Conservation (phyloP, 139 green algal genomes). For the Chlorella sp. region DNA sequence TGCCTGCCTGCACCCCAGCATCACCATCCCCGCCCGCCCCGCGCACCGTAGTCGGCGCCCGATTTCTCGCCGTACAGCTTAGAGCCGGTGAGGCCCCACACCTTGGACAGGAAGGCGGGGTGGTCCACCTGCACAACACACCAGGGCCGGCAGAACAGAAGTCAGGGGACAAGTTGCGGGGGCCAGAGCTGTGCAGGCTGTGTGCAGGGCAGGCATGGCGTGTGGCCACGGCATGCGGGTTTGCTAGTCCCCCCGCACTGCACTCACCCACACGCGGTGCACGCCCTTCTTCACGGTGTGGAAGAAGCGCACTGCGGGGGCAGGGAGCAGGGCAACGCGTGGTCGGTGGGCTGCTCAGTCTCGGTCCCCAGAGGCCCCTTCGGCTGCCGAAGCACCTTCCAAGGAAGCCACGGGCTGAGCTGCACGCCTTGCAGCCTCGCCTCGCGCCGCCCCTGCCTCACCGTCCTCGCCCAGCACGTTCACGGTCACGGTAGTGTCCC, state of each 20-base stretch:
- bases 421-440: too few species aligned
- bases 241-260: too few species aligned
- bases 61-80: constrained; percentile 96
- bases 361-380: too few species aligned
- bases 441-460: not conserved
- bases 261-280: constrained; percentile 90
- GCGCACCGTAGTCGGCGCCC: constrained; percentile 85
- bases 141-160: not conserved
- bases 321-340: too few species aligned
- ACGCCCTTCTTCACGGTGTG: constrained; percentile 97
- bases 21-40: not conserved
- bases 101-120: constrained; percentile 92
- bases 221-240: too few species aligned
- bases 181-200: too few species aligned
- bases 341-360: too few species aligned
- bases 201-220: too few species aligned
- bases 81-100: constrained; percentile 95
- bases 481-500: constrained; percentile 89
- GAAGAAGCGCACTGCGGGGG: constrained; percentile 91
- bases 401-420: too few species aligned
- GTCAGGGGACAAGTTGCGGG: too few species aligned
- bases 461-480: constrained; percentile 84
- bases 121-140: not conserved
- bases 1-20: too few species aligned
- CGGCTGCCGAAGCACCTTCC: too few species aligned